phyloP scores from a whole-genome alignment of 768 basidiomycete species.

The Trametes villosa region DNA sequence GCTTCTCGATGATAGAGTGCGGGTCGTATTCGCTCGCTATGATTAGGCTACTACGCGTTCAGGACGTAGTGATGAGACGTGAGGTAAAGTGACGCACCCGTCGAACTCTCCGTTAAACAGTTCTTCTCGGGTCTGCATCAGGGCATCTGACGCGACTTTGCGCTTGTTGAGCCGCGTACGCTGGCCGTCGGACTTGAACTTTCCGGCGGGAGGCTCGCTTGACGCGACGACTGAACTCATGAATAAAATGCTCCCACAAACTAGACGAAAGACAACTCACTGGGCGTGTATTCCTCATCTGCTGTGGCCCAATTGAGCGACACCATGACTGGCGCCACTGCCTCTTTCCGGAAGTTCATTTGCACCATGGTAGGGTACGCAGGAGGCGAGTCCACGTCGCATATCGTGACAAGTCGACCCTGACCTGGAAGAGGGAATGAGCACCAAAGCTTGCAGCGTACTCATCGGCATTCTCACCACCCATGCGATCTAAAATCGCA shows the following conservation, averaged over 20 bases:
- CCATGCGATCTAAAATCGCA: conserved; percentile 84
- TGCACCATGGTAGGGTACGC: conserved; percentile 80
- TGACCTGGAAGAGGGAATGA: conserved; percentile 50
- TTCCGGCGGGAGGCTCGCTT: conserved; percentile 57
- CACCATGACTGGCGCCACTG: conserved; percentile 55
- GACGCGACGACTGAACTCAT: conserved; percentile 56
- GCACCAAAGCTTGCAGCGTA: not conserved
- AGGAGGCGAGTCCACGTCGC: conserved; percentile 90
- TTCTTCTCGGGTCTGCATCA: conserved; percentile 73
- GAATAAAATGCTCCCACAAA: conserved; percentile 11
- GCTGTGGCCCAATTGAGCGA: conserved; percentile 92
- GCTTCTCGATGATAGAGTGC: conserved; percentile 71
- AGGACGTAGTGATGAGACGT: not conserved
- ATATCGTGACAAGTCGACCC: conserved; percentile 83
- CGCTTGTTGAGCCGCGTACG: conserved; percentile 76
- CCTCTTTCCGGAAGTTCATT: conserved; percentile 81
- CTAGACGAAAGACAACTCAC: conserved; percentile 41
- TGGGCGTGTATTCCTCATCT: conserved; percentile 72
- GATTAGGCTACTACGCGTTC: conserved; percentile 57
- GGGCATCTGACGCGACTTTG: conserved; percentile 64
- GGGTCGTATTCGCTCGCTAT: conserved; percentile 87
- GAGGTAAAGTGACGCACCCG: conserved; percentile 52
- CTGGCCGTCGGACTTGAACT: conserved; percentile 73
- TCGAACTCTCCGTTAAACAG: conserved; percentile 90
- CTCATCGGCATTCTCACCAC: conserved; percentile 51